A percentile compares a stretch with the other conserved stretches of the same genome.
These are phyloP conservation scores for Malassezia brasiliensis DNA, from an alignment of 1,284 basidiomycete genomes.

Conservation along the genomic window DNA sequence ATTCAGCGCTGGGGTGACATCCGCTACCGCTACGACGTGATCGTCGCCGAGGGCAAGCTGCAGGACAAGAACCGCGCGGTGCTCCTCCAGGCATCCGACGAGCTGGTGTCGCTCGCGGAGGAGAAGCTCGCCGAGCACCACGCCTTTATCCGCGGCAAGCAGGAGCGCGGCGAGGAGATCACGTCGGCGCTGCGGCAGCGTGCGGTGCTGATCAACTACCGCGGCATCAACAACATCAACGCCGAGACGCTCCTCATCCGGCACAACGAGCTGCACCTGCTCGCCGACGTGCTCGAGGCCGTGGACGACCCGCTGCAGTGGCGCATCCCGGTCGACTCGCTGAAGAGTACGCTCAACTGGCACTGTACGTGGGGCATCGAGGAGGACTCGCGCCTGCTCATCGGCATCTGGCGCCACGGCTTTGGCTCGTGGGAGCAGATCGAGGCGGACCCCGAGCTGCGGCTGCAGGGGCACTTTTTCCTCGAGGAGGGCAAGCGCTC, in stretches of 20 bases:
- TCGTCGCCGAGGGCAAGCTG: slow-evolving; percentile 85
- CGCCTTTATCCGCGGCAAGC: slow-evolving; percentile 49
- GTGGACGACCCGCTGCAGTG: slow-evolving; percentile 66
- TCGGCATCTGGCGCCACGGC: slow-evolving; percentile 85
- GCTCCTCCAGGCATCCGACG: slow-evolving; percentile 81
- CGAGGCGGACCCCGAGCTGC: slow-evolving; percentile 72
- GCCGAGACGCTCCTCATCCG: slow-evolving; percentile 91
- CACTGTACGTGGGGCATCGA: slow-evolving; percentile 84
- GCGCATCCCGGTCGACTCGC: slow-evolving; percentile 78
- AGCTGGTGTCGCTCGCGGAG: slow-evolving; percentile 76
- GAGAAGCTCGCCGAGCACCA: slow-evolving; percentile 76
- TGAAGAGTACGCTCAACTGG: slow-evolving; percentile 90
- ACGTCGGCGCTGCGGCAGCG: slow-evolving; percentile 64
- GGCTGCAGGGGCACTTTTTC: slow-evolving; percentile 86
- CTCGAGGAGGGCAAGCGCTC: slow-evolving; percentile 66
- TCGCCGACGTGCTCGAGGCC: slow-evolving; percentile 58
- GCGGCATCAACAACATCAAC: slow-evolving; percentile 85
- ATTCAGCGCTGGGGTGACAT: slow-evolving; percentile 98
- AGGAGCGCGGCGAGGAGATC: slow-evolving; percentile 64
- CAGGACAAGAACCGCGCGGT: slow-evolving; percentile 87
- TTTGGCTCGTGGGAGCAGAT: slow-evolving; percentile 97
- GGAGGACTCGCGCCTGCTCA: slow-evolving; percentile 85
- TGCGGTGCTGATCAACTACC: slow-evolving; percentile 82
- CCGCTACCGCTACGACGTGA: slow-evolving; percentile 81
- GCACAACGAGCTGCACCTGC: slow-evolving; percentile 75